A percentile compares a stretch with the other conserved stretches of the same genome.
Conservation (phyloP, 2,329 filamentous ascomycete species). For the Penicillium digitatum region DNA sequence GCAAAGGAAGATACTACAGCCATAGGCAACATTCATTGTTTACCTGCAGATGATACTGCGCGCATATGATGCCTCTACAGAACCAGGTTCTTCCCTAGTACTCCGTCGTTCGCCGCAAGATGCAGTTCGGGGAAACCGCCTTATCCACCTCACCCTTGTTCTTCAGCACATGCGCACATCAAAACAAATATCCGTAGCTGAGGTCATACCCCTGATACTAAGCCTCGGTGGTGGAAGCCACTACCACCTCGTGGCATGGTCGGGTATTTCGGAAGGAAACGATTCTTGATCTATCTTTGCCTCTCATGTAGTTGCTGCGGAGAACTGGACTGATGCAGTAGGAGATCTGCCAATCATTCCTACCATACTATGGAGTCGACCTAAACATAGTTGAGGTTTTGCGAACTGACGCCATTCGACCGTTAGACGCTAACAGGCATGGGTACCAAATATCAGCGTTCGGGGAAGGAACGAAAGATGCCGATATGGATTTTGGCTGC, state of each 20-base stretch:
- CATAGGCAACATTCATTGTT: not conserved
- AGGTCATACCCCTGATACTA: not conserved
- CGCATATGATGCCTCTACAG: not conserved
- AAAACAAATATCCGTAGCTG: not conserved
- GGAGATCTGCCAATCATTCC: not conserved
- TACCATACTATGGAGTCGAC: not conserved
- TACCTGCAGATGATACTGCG: not conserved
- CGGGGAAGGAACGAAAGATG: not conserved
- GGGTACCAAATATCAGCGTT: not conserved
- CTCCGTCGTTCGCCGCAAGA: not conserved
- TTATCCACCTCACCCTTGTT: not conserved
- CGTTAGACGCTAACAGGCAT: not conserved
- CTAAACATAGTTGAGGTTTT: not conserved
- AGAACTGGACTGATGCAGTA: not conserved
- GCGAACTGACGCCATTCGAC: not conserved
- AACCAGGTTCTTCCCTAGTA: not conserved
- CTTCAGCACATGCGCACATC: not conserved
- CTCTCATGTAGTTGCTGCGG: not conserved
- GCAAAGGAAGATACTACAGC: not conserved
- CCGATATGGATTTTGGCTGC: not conserved
- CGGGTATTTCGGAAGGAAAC: not conserved
- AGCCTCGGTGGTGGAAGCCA: slow-evolving; percentile 2
- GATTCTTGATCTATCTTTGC: slow-evolving; percentile 1
- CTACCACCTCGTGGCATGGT: slow-evolving; percentile 7
- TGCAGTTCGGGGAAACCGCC: not conserved